Percentiles rank a stretch among this genome's conserved stretches.
phyloP scores from a whole-genome alignment of 1,284 basidiomycete species.

The Melampsora americana region DNA sequence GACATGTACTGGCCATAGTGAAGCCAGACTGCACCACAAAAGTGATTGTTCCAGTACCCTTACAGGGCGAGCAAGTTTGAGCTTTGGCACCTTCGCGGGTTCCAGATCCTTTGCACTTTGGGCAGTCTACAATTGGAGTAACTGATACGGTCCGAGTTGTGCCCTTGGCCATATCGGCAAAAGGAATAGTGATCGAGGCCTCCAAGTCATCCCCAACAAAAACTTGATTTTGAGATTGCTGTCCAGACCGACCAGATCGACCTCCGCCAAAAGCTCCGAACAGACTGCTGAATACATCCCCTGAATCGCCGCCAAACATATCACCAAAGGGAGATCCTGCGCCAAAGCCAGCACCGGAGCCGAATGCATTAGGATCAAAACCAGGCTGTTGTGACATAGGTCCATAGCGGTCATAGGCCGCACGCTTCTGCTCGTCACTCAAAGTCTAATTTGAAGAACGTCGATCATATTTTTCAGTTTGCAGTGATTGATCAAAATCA shows the following conservation, averaged over 20 bases:
- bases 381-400: constrained; percentile 88
- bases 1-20: constrained; percentile 93
- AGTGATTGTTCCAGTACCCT: constrained; percentile 80
- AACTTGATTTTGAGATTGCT: constrained; percentile 15
- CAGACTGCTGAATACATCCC: constrained; percentile 63
- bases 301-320: constrained; percentile 67
- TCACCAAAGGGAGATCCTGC: constrained; percentile 56
- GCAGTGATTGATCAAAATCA: background rate
- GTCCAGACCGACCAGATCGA: constrained; percentile 54
- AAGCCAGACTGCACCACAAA: constrained; percentile 92
- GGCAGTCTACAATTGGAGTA: constrained; percentile 78
- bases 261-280: constrained; percentile 58
- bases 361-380: constrained; percentile 76
- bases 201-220: constrained; percentile 75
- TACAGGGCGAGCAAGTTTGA: constrained; percentile 73
- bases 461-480: background rate
- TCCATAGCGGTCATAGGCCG: constrained; percentile 90
- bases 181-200: constrained; percentile 70
- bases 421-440: constrained; percentile 89
- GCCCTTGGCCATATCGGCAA: constrained; percentile 92
- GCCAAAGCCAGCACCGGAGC: constrained; percentile 57
- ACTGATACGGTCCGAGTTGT: constrained; percentile 72
- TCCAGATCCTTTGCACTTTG: constrained; percentile 78
- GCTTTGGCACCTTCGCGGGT: constrained; percentile 82
- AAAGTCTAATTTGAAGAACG: constrained; percentile 63